Percentiles rank a stretch among this genome's conserved stretches.
These are phyloP conservation scores for Euryodendron excelsum DNA, from an alignment of 148 eudicot genomes.

Conservation along the genomic window DNA sequence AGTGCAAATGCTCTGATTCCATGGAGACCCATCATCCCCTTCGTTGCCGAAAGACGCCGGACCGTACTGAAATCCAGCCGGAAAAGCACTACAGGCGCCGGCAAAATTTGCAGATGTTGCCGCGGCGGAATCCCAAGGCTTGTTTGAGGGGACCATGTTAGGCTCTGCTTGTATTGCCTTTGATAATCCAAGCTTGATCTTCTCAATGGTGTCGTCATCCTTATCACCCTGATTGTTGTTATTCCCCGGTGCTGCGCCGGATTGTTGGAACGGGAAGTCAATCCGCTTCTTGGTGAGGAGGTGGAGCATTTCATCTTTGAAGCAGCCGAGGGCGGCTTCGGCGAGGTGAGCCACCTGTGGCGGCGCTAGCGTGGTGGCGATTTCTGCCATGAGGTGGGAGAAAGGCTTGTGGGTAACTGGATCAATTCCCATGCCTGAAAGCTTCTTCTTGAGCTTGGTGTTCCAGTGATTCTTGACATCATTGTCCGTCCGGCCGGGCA, in stretches of 20 bases:
- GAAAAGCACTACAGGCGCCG: constrained; percentile 35
- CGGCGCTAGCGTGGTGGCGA: constrained; percentile 77
- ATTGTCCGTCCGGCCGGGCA: constrained; percentile 91
- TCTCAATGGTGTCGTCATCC: constrained; percentile 61
- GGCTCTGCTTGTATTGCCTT: constrained; percentile 79
- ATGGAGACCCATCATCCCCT: constrained; percentile 65
- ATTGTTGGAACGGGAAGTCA: constrained; percentile 59
- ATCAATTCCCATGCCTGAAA: constrained; percentile 96
- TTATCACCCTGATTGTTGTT: constrained; percentile 39
- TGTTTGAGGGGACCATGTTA: constrained; percentile 40
- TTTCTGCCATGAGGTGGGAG: constrained; percentile 90
- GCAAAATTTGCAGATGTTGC: constrained; percentile 24
- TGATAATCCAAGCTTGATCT: constrained; percentile 70
- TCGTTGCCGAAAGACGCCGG: constrained; percentile 40
- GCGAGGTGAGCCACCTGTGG: constrained; percentile 91
- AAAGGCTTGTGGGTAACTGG: constrained; percentile 97
- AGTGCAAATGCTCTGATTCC: constrained; percentile 68
- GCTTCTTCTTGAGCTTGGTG: constrained; percentile 91
- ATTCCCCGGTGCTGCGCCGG: constrained; percentile 14
- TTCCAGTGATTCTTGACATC: constrained; percentile 98
- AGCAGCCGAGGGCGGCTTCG: constrained; percentile 94
- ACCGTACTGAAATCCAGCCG: constrained; percentile 50
- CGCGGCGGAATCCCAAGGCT: constrained; percentile 58
- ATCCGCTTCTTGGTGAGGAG: constrained; percentile 79
- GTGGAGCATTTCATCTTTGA: constrained; percentile 96